Evolutionary conservation across 108 stramenopile genomes (phyloP).

Genomic region (Cyclotella kingstonii): DNA sequence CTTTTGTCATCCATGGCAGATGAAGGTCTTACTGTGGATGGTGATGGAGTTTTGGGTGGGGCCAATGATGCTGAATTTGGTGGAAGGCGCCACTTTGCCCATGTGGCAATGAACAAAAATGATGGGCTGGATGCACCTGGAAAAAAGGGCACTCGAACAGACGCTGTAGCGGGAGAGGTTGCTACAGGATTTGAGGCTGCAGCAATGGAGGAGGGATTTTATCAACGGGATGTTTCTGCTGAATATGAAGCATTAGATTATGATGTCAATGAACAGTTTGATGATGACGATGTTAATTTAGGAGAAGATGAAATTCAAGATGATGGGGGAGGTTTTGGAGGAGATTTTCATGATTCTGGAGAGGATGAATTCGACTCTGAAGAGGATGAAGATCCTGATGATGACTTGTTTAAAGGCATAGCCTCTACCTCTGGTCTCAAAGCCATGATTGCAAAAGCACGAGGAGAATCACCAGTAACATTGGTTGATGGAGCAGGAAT

Average conservation of each 20-base stretch:
- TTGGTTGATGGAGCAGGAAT: constrained; percentile 7
- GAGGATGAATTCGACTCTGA: constrained; percentile 35
- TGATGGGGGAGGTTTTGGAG: constrained; percentile 55
- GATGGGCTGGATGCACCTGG: constrained; percentile 2
- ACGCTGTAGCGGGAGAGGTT: constrained; percentile 15
- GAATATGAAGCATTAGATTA: constrained; percentile 91
- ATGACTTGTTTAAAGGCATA: constrained; percentile 55
- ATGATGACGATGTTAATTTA: constrained; percentile 87
- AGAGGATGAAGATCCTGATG: constrained; percentile 57
- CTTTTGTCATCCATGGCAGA: constrained; percentile 63
- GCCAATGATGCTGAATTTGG: constrained; percentile 79
- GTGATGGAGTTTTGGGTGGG: constrained; percentile 85
- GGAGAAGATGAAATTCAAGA: constrained; percentile 72
- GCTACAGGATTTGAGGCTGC: constrained; percentile 68
- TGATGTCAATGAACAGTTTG: constrained; percentile 88
- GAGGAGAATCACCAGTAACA: constrained; percentile 59
- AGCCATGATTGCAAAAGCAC: constrained; percentile 73
- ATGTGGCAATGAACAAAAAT: constrained; percentile 18
- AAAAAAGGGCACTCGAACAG: constrained; percentile 13
- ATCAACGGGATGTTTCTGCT: constrained; percentile 78
- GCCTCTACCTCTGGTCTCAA: constrained; percentile 75
- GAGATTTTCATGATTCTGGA: constrained; percentile 39
- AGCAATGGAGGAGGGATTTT: constrained; percentile 87
- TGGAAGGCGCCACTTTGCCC: constrained; percentile 66
- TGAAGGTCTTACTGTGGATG: constrained; percentile 64